A percentile compares a stretch with the other conserved stretches of the same genome.
These are phyloP conservation scores for Phialocephala subalpina DNA, from an alignment of 2,329 filamentous ascomycete species.

Conservation along the genomic window DNA sequence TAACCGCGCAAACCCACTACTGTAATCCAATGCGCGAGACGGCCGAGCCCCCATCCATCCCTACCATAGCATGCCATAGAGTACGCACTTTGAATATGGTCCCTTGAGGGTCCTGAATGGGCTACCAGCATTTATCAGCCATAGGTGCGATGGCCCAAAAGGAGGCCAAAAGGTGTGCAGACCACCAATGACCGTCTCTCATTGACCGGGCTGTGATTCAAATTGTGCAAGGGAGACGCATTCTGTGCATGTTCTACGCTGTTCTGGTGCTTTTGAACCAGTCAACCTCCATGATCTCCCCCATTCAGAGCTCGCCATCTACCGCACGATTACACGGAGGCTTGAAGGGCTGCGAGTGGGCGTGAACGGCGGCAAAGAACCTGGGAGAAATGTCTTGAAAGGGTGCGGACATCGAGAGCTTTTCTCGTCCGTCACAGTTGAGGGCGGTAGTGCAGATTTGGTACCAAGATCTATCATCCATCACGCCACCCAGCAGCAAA, in stretches of 20 bases:
- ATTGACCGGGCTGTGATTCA: constrained; percentile 13
- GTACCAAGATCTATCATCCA: background rate
- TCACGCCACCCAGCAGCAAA: background rate
- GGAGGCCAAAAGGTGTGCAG: background rate
- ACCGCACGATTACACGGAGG: constrained; percentile 11
- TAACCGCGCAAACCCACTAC: background rate
- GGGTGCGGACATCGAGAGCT: background rate
- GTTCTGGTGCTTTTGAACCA: constrained; percentile 20
- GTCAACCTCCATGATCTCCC: constrained; percentile 3
- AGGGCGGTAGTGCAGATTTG: background rate
- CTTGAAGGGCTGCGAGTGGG: background rate
- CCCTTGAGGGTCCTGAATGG: background rate
- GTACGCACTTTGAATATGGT: background rate
- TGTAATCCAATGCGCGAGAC: too few relatives aligned
- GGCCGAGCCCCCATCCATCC: too few relatives aligned
- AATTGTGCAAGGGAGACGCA: constrained; percentile 19
- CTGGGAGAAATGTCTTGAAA: background rate
- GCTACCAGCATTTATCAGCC: background rate
- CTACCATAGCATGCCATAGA: too few relatives aligned
- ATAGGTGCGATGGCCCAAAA: background rate
- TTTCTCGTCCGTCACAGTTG: background rate
- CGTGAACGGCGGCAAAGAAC: background rate
- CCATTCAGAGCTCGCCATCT: constrained; percentile 7
- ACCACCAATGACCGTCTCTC: background rate
- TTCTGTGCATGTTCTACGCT: constrained; percentile 36